Base-by-base conservation (phyloP, 441 rosid genomes). In the Pelargonium myrrhifolium region DNA sequence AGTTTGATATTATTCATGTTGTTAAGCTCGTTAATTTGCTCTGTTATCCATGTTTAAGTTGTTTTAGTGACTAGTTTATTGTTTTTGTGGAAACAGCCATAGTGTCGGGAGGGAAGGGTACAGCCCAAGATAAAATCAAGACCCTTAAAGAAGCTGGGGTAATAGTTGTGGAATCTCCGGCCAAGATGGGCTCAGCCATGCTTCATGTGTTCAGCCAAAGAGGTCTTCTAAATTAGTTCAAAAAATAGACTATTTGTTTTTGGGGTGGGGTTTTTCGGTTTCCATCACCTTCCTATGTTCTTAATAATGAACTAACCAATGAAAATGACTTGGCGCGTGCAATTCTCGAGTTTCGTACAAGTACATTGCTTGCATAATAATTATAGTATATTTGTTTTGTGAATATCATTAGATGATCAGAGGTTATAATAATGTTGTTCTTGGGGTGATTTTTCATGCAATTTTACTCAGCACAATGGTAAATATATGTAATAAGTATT, bases 61-160 rank as follows among this genome's bases (percentile, higher is more conserved):
- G 17, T 37, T 9, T 0, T 65, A 68, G 10, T 39, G 22, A 64
- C 28, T 15, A 42, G 37, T 53, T 12, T 18, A 14, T 45, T 70
- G 45, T 9, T 65, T 14, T 37, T 35, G 26, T 67, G 42, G 66
- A 81, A 85, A 56, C 61, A 94, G 97, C 99, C 53, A 94, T 94
- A 49, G 92, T 91, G 22, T 89, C 99, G 0, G 97, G 97, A 21
- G 99, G 99, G 45, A 94, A 94, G 80, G 99, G 99, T 21, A 94
- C 99, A 0, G 97, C 97, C 2, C 97, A 94, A 74, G 96, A 85
- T 79, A 94, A 91, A 75, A 91, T 94, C 65, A 82, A 84, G 82
- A 82, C 90, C 10, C 83, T 94, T 60, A 77, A 79, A 76, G 97
- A 87, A 82, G 97, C 96, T 0, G 97, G 97, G 37, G 97, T 89